Base-by-base conservation (phyloP, 1,284 basidiomycete species). In the Coniferiporia weirii region DNA sequence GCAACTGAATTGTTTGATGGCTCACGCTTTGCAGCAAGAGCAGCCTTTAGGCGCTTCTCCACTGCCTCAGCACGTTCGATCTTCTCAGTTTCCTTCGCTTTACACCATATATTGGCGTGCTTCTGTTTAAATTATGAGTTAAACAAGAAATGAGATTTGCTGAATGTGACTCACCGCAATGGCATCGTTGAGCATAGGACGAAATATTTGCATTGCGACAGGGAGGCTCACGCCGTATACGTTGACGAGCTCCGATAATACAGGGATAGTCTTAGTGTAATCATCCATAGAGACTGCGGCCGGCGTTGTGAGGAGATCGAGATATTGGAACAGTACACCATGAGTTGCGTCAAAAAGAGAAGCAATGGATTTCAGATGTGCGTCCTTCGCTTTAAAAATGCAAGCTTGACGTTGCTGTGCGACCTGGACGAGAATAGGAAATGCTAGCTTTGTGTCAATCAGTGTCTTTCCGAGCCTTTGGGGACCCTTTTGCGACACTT, bases 171-270 rank as follows among this genome's bases (percentile, higher is more conserved):
- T 65, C 69, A 87, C 88, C 66, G 85, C 72, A 54, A 93, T 76
- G 36, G 79, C 73, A 3, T 75, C 73, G 62, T 89, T 83, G 32
- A 95, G 77, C 60, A 90, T 86, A 3, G 94, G 93, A 8, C 95
- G 84, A 50, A 93, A 81, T 57, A 97, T 89, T 67, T 94, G 91
- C 89, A 97, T 96, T 57, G 92, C 92, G 60, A 95, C 86, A 9
- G 90, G 83, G 43, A 88, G 82, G 61, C 86, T 85, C 52, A 98
- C 82, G 2, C 86, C 89, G 70, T 89, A 95, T 47, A 81, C 78
- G 51, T 81, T 77, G 55, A 85, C 84, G 8, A 98, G 79, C 47
- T 90, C 85, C 0, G 76, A 75, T 6, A 97, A 76, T 15, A 87
- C 75, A 1, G 94, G 94, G 4, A 90, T 70, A 22, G 89, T 81